phyloP scores from a whole-genome alignment of 23 red algal genomes.

The Gracilaria domingensis region DNA sequence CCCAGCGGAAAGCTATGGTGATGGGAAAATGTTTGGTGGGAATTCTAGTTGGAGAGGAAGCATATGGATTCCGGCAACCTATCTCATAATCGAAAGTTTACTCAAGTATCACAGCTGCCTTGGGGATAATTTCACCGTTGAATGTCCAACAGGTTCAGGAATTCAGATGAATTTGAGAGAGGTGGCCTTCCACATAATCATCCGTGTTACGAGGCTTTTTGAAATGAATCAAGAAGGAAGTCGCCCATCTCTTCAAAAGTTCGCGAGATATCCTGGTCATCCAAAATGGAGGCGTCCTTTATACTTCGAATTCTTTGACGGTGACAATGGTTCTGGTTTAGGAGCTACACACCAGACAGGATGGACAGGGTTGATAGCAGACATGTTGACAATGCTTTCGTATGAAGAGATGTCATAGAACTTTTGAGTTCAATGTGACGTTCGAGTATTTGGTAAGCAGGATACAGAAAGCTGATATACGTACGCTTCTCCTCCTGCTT shows the following conservation, averaged over 20 bases:
- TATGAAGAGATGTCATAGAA: neutral
- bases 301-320: conserved; percentile 12
- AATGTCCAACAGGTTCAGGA: neutral
- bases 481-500: too few species aligned
- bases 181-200: neutral
- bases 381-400: conserved; percentile 4
- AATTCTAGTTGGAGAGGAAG: conserved; percentile 19
- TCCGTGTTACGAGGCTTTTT: neutral
- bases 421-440: neutral
- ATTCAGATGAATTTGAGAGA: neutral
- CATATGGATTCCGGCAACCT: conserved; percentile 5
- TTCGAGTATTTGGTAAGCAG: too few species aligned
- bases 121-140: neutral
- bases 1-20: neutral
- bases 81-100: conserved; percentile 1
- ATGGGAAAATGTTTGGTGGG: conserved; percentile 7
- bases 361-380: conserved; percentile 9
- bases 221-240: neutral
- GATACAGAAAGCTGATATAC: too few species aligned
- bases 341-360: neutral
- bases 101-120: conserved; percentile 3
- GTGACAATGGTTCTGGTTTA: conserved; percentile 1
- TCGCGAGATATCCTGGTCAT: conserved; percentile 15
- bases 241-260: conserved; percentile 15
- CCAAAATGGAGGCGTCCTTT: neutral